A percentile compares a stretch with the other conserved stretches of the same genome.
phyloP scores from a whole-genome alignment of 768 basidiomycete genomes.

The Suillus weaverae region DNA sequence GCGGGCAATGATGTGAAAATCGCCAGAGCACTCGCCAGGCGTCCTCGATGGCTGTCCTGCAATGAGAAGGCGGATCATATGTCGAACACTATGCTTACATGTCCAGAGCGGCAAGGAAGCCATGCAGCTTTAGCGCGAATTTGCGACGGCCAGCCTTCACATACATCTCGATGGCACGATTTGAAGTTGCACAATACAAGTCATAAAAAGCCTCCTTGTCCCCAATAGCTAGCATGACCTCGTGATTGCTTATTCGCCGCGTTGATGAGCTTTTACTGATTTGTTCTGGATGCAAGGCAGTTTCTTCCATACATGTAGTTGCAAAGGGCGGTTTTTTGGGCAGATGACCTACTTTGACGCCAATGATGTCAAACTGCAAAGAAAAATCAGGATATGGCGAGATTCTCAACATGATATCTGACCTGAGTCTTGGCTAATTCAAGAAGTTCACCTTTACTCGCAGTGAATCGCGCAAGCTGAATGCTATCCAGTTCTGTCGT shows the following conservation, averaged over 20 bases:
- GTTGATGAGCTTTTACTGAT: constrained; percentile 23
- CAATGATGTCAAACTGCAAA: constrained; percentile 79
- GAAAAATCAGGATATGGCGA: constrained; percentile 8
- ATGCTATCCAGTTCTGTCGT: constrained; percentile 44
- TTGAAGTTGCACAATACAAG: constrained; percentile 71
- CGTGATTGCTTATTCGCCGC: constrained; percentile 52
- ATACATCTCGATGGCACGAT: constrained; percentile 83
- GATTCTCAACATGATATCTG: constrained; percentile 13
- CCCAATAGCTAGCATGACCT: constrained; percentile 57
- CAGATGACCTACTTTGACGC: constrained; percentile 70
- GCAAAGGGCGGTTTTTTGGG: constrained; percentile 75
- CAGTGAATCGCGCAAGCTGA: constrained; percentile 54
- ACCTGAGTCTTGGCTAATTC: constrained; percentile 91
- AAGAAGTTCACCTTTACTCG: constrained; percentile 84
- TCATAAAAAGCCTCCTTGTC: constrained; percentile 69
- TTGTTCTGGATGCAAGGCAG: constrained; percentile 15
- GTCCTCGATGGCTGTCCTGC: constrained; percentile 60
- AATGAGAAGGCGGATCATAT: constrained; percentile 4
- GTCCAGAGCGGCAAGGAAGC: constrained; percentile 85
- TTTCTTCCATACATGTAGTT: constrained; percentile 36
- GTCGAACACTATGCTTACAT: constrained; percentile 54
- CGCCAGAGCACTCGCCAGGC: constrained; percentile 59
- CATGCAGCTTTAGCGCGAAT: constrained; percentile 83
- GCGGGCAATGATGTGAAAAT: constrained; percentile 81
- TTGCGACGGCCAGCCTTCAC: constrained; percentile 81